Conservation (phyloP, 2,329 filamentous ascomycete species). For the Bimuria novae-zelandiae region DNA sequence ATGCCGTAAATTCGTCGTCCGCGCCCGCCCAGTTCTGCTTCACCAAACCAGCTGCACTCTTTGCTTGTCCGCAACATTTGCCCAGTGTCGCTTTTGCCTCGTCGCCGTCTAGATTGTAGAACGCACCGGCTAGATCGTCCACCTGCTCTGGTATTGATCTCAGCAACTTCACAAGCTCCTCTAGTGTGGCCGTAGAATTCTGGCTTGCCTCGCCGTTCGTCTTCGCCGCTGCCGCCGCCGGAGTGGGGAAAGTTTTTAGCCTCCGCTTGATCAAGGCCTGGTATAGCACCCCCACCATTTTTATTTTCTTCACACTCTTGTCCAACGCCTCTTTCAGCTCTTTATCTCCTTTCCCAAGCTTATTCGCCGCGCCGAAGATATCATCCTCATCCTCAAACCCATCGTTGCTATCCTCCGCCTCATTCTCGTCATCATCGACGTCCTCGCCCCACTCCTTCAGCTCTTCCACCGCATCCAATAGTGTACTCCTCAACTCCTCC, state of each 20-base stretch:
- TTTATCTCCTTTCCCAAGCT: slow-evolving; percentile 64
- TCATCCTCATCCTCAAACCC: slow-evolving; percentile 64
- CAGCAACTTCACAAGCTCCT: slow-evolving; percentile 62
- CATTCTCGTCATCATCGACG: slow-evolving; percentile 51
- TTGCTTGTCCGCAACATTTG: slow-evolving; percentile 64
- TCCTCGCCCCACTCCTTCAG: slow-evolving; percentile 86
- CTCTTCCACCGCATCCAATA: slow-evolving; percentile 84
- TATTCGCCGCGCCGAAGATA: slow-evolving; percentile 65
- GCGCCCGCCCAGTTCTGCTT: slow-evolving; percentile 65
- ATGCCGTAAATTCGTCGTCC: slow-evolving; percentile 77
- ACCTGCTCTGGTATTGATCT: slow-evolving; percentile 67
- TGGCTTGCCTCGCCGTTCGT: background rate
- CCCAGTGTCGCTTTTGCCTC: slow-evolving; percentile 64
- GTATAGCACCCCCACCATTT: slow-evolving; percentile 70
- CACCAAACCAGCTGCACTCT: slow-evolving; percentile 60
- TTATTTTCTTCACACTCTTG: slow-evolving; percentile 65
- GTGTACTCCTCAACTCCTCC: slow-evolving; percentile 72
- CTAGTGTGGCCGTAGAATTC: slow-evolving; percentile 45
- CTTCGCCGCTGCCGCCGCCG: background rate
- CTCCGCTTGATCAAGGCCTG: slow-evolving; percentile 71
- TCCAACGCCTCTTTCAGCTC: slow-evolving; percentile 71
- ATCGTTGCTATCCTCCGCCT: slow-evolving; percentile 44
- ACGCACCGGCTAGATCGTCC: slow-evolving; percentile 70
- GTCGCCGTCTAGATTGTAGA: slow-evolving; percentile 69
- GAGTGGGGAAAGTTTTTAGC: slow-evolving; percentile 59